Evolutionary conservation across 2,329 filamentous ascomycete species (phyloP).

Genomic region (Malbranchea zuffiana): DNA sequence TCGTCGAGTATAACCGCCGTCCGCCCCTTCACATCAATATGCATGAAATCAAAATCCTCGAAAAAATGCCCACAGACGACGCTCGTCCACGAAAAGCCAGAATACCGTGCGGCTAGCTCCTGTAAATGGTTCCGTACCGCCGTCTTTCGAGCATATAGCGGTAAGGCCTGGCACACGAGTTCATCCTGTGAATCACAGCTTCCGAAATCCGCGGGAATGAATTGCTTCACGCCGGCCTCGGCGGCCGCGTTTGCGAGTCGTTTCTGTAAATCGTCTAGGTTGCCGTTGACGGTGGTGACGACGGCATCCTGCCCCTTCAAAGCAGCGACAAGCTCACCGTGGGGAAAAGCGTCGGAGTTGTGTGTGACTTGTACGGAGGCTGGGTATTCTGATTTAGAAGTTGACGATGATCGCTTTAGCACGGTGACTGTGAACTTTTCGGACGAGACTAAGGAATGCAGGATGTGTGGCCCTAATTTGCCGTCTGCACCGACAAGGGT

Average conservation of each 20-base stretch:
- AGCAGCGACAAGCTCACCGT: slow-evolving; percentile 4
- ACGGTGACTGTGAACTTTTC: slow-evolving; percentile 9
- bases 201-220: slow-evolving; percentile 11
- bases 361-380: slow-evolving; percentile 1
- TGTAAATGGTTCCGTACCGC: slow-evolving; percentile 7
- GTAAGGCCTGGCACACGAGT: slow-evolving; percentile 5
- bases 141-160: slow-evolving; percentile 6
- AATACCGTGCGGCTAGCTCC: neutral
- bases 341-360: slow-evolving; percentile 6
- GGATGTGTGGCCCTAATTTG: slow-evolving; percentile 7
- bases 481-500: slow-evolving; percentile 9
- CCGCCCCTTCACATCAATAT: slow-evolving; percentile 2
- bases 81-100: slow-evolving; percentile 7
- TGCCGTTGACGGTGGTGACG: slow-evolving; percentile 5
- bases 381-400: slow-evolving; percentile 7
- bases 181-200: slow-evolving; percentile 11
- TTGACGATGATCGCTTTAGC: slow-evolving; percentile 9
- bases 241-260: slow-evolving; percentile 7
- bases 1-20: slow-evolving; percentile 9
- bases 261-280: slow-evolving; percentile 6
- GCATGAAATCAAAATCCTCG: slow-evolving; percentile 2
- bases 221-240: slow-evolving; percentile 9
- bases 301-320: slow-evolving; percentile 9
- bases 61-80: slow-evolving; percentile 11
- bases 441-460: slow-evolving; percentile 5